These are phyloP conservation scores for Colletotrichum orchidophilum DNA, from an alignment of 2,329 filamentous ascomycete species.

Conservation along the genomic window DNA sequence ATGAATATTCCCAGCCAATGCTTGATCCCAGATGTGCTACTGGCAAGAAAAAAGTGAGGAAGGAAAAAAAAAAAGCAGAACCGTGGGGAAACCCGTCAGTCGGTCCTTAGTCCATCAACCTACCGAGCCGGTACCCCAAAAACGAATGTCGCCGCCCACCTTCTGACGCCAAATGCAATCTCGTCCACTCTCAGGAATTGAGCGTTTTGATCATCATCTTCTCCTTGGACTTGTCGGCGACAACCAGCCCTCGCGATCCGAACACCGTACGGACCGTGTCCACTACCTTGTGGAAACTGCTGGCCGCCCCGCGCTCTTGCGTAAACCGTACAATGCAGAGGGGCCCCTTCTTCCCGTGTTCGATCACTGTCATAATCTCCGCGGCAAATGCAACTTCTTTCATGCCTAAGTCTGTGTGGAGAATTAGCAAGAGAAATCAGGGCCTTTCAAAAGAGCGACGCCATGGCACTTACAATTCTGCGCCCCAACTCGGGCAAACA, in stretches of 20 bases:
- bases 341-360: slow-evolving; percentile 80
- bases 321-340: slow-evolving; percentile 87
- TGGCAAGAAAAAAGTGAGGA: slow-evolving; percentile 10
- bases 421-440: slow-evolving; percentile 27
- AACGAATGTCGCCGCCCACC: slow-evolving; percentile 19
- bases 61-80: slow-evolving; percentile 27
- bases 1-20: slow-evolving; percentile 9
- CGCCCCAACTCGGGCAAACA: slow-evolving; percentile 80
- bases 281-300: slow-evolving; percentile 85
- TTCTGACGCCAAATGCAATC: slow-evolving; percentile 31
- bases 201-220: slow-evolving; percentile 80
- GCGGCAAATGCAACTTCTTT: slow-evolving; percentile 89
- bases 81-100: neutral
- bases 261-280: slow-evolving; percentile 79
- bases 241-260: slow-evolving; percentile 70
- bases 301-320: slow-evolving; percentile 90
- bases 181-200: slow-evolving; percentile 52
- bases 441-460: neutral
- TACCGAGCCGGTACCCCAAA: slow-evolving; percentile 9
- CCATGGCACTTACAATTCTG: slow-evolving; percentile 75
- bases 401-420: slow-evolving; percentile 73
- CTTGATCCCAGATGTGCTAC: slow-evolving; percentile 1
- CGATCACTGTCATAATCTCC: slow-evolving; percentile 88
- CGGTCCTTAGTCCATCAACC: slow-evolving; percentile 14
- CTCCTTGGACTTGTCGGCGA: slow-evolving; percentile 72